Conservation (phyloP, 768 basidiomycete genomes). For the Pisolithus microcarpus region DNA sequence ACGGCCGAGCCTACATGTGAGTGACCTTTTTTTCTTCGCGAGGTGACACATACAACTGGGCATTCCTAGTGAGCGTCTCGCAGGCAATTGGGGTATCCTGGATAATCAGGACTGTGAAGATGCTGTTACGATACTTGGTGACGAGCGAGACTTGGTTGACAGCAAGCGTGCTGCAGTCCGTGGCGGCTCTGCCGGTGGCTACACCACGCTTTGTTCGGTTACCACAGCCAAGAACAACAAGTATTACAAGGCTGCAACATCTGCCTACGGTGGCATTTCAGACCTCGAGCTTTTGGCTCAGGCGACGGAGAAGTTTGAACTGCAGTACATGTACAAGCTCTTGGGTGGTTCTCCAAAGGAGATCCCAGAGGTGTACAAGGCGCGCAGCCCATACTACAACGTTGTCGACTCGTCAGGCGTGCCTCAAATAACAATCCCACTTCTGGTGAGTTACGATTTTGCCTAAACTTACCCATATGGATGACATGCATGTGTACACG, state of each 20-base stretch:
- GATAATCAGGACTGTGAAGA: conserved; percentile 54
- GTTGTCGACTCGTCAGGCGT: conserved; percentile 33
- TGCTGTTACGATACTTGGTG: conserved; percentile 31
- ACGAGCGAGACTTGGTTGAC: background rate
- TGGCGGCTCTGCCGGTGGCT: conserved; percentile 64
- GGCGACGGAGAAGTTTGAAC: conserved; percentile 66
- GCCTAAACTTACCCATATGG: no score
- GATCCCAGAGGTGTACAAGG: conserved; percentile 44
- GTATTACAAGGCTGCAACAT: conserved; percentile 51
- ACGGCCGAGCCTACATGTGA: conserved; percentile 57
- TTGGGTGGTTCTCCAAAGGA: conserved; percentile 45
- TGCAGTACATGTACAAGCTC: conserved; percentile 47
- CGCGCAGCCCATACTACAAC: conserved; percentile 48
- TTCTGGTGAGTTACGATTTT: conserved; percentile 41
- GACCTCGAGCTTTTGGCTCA: conserved; percentile 48
- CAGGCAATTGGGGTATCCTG: conserved; percentile 59
- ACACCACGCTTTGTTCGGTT: conserved; percentile 46
- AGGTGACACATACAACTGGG: background rate
- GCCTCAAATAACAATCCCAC: conserved; percentile 44
- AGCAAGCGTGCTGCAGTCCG: background rate
- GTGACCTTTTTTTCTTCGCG: conserved; percentile 1
- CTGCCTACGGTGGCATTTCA: conserved; percentile 56
- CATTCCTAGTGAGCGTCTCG: conserved; percentile 37
- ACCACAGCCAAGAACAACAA: conserved; percentile 49
- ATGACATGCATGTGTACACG: background rate